phyloP scores from a whole-genome alignment of 1,284 basidiomycete genomes.

The Irpex sp. region DNA sequence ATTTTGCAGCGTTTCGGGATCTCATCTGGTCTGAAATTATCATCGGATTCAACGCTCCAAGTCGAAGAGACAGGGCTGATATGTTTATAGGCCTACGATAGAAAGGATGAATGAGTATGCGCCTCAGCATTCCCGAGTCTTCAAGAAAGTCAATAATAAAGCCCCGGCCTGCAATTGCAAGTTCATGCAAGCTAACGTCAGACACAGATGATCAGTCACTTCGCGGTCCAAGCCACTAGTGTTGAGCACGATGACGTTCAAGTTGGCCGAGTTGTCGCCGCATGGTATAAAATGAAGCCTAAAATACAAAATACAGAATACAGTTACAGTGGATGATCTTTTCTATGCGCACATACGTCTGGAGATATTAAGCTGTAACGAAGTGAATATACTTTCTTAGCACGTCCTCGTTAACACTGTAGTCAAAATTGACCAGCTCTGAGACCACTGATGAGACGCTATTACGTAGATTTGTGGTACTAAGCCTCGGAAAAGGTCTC shows the following conservation, averaged over 20 bases:
- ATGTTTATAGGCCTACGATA: slow-evolving; percentile 37
- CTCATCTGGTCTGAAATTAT: background rate
- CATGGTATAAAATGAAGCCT: no score
- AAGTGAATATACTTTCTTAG: background rate
- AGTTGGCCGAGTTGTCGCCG: no score
- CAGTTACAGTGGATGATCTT: background rate
- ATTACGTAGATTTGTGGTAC: background rate
- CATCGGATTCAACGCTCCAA: background rate
- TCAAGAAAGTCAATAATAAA: slow-evolving; percentile 36
- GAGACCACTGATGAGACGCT: background rate
- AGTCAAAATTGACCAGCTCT: slow-evolving; percentile 5
- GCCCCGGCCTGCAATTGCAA: background rate
- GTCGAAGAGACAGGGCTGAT: slow-evolving; percentile 21
- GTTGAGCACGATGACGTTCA: no score
- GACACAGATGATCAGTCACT: slow-evolving; percentile 39
- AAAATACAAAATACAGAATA: no score
- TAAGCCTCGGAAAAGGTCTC: background rate
- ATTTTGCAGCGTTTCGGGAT: slow-evolving; percentile 31
- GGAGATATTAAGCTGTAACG: background rate
- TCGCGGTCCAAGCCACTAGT: no score
- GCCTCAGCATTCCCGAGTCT: slow-evolving; percentile 50
- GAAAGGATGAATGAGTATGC: slow-evolving; percentile 47
- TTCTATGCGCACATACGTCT: background rate
- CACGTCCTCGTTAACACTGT: background rate
- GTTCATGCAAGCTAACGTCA: background rate